Percentiles rank a stretch among this genome's conserved stretches.
These are phyloP conservation scores for Avena sativa DNA, from an alignment of 176 grass and related monocot genomes.

Conservation along the genomic window DNA sequence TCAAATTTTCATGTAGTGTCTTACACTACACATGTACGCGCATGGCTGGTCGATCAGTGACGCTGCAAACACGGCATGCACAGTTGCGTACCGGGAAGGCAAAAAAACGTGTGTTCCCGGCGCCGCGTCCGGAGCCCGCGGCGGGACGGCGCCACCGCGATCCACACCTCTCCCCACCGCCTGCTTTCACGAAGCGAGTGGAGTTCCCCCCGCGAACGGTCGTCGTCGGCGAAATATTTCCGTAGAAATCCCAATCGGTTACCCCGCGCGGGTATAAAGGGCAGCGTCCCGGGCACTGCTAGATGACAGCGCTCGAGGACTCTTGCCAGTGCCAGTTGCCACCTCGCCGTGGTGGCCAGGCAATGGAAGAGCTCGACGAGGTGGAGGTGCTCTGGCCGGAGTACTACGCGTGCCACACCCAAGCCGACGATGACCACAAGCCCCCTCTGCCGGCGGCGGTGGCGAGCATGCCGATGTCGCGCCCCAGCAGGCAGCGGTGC, in stretches of 20 bases:
- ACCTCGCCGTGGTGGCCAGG: slow-evolving; percentile 10
- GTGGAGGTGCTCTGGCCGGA: slow-evolving; percentile 78
- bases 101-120: slow-evolving; percentile 22
- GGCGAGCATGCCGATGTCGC: neutral
- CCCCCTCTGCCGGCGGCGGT: neutral
- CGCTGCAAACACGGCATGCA: slow-evolving; percentile 39
- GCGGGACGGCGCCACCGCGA: slow-evolving; percentile 25
- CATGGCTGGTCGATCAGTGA: neutral
- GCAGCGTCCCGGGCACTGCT: neutral
- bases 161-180: slow-evolving; percentile 33
- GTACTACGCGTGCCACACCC: neutral
- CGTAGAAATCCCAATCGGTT: neutral
- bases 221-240: neutral
- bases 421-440: neutral
- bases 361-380: slow-evolving; percentile 69
- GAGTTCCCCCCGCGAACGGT: neutral
- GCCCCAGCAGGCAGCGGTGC: neutral
- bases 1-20: too few species aligned
- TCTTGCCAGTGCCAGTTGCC: neutral
- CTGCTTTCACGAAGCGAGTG: slow-evolving; percentile 17
- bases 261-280: neutral
- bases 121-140: slow-evolving; percentile 47
- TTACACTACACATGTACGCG: too few species aligned
- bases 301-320: neutral
- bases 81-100: neutral